These are phyloP conservation scores for Striga asiatica DNA, from an alignment of 257 asterid species.

Conservation along the genomic window DNA sequence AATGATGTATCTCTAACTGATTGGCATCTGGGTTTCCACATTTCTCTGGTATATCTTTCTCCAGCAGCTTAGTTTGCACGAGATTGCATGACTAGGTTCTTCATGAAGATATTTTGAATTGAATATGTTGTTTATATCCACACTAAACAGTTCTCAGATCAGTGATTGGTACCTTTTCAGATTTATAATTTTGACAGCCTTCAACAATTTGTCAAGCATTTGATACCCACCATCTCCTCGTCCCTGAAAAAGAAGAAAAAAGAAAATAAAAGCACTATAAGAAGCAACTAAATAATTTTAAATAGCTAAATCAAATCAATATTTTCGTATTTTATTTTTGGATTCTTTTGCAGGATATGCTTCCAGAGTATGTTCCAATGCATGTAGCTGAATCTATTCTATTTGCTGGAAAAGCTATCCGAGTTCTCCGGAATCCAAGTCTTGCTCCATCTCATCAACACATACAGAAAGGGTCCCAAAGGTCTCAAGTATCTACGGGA, in stretches of 20 bases:
- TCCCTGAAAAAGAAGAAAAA: not conserved
- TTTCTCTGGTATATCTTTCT: conserved; percentile 54
- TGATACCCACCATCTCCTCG: not conserved
- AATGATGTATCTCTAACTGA: conserved; percentile 61
- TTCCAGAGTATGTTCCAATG: conserved; percentile 84
- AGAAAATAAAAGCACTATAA: not conserved
- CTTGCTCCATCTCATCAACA: conserved; percentile 51
- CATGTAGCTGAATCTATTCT: conserved; percentile 73
- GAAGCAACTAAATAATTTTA: not conserved
- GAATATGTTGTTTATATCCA: not conserved
- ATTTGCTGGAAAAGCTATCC: conserved; percentile 94
- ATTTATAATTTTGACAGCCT: not conserved
- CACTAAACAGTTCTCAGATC: not conserved
- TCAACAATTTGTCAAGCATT: not conserved
- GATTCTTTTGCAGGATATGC: conserved; percentile 67
- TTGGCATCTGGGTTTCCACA: conserved; percentile 94
- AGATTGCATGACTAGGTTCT: not conserved
- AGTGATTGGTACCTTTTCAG: not conserved
- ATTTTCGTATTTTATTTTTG: not conserved
- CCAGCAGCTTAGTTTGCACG: conserved; percentile 12
- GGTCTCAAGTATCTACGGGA: conserved; percentile 35
- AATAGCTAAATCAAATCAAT: not conserved
- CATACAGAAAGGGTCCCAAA: conserved; percentile 58
- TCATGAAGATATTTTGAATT: not conserved
- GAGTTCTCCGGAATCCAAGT: conserved; percentile 94